These are phyloP conservation scores for Saccharomyces hybrid DNA, from an alignment of 1,139 yeast genomes.

Conservation along the genomic window DNA sequence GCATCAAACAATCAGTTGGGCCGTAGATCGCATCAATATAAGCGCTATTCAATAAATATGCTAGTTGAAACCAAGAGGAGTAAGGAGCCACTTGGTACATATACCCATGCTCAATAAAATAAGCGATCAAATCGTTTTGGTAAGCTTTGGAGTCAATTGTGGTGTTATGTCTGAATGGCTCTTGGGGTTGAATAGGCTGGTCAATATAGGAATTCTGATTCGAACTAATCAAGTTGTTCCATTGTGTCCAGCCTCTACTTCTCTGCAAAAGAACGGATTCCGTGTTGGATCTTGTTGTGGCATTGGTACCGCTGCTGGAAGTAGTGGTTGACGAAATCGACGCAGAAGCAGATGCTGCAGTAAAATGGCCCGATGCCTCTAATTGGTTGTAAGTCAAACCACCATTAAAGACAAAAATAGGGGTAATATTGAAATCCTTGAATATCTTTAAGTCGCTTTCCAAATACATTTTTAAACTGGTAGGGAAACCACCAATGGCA, in stretches of 20 bases:
- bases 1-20: slow-evolving; percentile 68
- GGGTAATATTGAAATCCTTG: slow-evolving; percentile 56
- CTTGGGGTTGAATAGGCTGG: slow-evolving; percentile 31
- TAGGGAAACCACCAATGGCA: slow-evolving; percentile 81
- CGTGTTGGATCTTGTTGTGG: slow-evolving; percentile 15
- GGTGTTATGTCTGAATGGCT: slow-evolving; percentile 31
- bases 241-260: slow-evolving; percentile 33
- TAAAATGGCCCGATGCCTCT: slow-evolving; percentile 20
- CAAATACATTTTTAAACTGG: slow-evolving; percentile 50
- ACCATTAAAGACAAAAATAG: slow-evolving; percentile 70
- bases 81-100: slow-evolving; percentile 79
- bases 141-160: slow-evolving; percentile 37
- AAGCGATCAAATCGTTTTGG: slow-evolving; percentile 48
- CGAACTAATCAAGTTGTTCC: slow-evolving; percentile 24
- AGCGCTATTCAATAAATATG: slow-evolving; percentile 50
- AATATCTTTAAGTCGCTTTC: slow-evolving; percentile 59
- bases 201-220: slow-evolving; percentile 33
- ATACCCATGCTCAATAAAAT: slow-evolving; percentile 49
- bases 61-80: slow-evolving; percentile 72
- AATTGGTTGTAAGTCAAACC: slow-evolving; percentile 32
- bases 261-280: slow-evolving; percentile 26
- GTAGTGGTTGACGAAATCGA: slow-evolving; percentile 5
- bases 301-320: slow-evolving; percentile 6
- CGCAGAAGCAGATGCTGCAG: slow-evolving; percentile 17
- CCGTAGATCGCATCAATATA: slow-evolving; percentile 75